Evolutionary conservation across 345 rosid species (phyloP), one percentile per base, ranked within the genome.

Genomic region (Isatis tinctoria): DNA sequence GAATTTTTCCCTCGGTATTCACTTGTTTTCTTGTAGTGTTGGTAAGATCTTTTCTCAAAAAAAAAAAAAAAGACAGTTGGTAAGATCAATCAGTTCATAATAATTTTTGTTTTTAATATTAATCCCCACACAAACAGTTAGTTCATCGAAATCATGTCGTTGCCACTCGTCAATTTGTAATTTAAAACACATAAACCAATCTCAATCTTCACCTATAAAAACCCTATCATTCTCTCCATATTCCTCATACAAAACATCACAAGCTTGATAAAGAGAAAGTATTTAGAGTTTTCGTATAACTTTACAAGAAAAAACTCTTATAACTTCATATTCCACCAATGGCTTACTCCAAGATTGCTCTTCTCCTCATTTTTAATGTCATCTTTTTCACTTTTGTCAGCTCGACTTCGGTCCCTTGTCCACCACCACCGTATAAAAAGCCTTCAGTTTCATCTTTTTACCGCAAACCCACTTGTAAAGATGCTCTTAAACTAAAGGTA

Each of bases 381-480:
- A 44, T 74, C 17, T 74, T 65, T 65, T 65, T 74, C 72, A 44
- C 72, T 24, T 56, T 74, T 2, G 77, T 44, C 14, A 73, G 71
- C 71, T 73, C 71, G 3, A n/a, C 20, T 26, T 26, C 30, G 0
- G 72, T 74, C 24, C 64, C 20, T 67, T 74, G 61, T 18, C 45
- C 73, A 58, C 67, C 73, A 67, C 72, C 73, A 48, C 73, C 67
- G 1, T 22, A 17, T 43, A 72, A 52, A 16, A 74, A 74, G 61
- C 73, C 78, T 2, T 13, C 67, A 28, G 27, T 61, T 0, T 67
- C 62, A 3, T 67, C 63, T 28, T 62, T 68, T 74, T 49, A 66
- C 61, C 51, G 12, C 8, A 65, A 45, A 36, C 41, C 11, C 13
- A 65, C 60, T 35, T 74, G 78, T 57, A 60, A 49, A 67, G 28